Percentiles rank a stretch among this genome's conserved stretches.
phyloP scores from a whole-genome alignment of 2,329 filamentous ascomycete species.

The Didymellaceae sp. region DNA sequence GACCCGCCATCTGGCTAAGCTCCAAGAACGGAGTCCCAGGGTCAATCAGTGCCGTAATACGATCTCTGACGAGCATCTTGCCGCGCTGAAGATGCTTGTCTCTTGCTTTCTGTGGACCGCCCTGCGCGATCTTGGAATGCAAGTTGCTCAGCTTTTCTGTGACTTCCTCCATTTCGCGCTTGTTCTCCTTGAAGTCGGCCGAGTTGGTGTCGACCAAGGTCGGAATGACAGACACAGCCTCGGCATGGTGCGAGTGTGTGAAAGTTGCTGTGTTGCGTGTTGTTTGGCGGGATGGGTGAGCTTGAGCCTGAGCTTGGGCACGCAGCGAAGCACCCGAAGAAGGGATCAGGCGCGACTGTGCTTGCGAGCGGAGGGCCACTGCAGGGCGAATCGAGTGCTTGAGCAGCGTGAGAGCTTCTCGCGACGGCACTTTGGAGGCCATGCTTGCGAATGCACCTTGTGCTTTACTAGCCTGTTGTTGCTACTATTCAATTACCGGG shows the following conservation, averaged over 20 bases:
- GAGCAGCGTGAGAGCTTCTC: conserved; percentile 44
- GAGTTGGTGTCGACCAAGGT: conserved; percentile 78
- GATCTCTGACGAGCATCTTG: conserved; percentile 94
- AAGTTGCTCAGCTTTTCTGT: conserved; percentile 72
- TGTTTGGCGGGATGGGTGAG: conserved; percentile 15
- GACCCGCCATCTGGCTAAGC: conserved; percentile 87
- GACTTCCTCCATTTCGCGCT: conserved; percentile 75
- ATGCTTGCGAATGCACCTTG: conserved; percentile 31
- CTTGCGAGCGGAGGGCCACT: conserved; percentile 27
- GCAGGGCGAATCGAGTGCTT: conserved; percentile 39
- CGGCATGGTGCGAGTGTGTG: conserved; percentile 80
- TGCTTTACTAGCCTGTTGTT: conserved; percentile 5
- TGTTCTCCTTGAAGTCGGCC: conserved; percentile 81
- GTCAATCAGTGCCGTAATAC: conserved; percentile 85
- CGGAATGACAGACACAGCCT: conserved; percentile 80
- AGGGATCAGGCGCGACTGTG: conserved; percentile 31
- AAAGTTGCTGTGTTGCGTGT: conserved; percentile 70
- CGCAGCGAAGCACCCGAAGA: conserved; percentile 21
- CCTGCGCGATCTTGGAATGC: conserved; percentile 73
- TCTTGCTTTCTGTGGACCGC: conserved; percentile 80
- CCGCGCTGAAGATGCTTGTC: conserved; percentile 86
- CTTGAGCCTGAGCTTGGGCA: conserved; percentile 22
- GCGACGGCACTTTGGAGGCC: conserved; percentile 44
- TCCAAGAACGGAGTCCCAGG: conserved; percentile 90
- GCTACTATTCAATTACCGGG: neutral